Evolutionary conservation across 2,329 filamentous ascomycete genomes (phyloP).

Genomic region (Colletotrichum sojae): DNA sequence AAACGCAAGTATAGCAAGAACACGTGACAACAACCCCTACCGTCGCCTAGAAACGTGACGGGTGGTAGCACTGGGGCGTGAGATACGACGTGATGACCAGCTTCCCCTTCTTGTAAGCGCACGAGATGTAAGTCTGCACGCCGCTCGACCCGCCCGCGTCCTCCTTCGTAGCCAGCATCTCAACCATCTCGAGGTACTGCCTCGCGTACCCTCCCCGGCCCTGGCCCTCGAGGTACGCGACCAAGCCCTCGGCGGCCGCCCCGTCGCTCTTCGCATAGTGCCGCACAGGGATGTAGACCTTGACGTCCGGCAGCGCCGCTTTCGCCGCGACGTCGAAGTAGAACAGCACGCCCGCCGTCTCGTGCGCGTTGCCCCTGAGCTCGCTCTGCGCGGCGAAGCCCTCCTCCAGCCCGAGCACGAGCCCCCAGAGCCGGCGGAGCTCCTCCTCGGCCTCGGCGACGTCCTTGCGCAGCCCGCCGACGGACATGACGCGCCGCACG

Average conservation of each 20-base stretch:
- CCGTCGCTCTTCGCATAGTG: conserved; percentile 48
- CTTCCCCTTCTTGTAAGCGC: conserved; percentile 7
- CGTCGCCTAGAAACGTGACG: not conserved
- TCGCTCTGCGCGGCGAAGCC: conserved; percentile 19
- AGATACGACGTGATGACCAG: conserved; percentile 18
- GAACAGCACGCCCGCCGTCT: conserved; percentile 52
- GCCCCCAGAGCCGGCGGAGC: conserved; percentile 42
- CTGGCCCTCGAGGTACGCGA: conserved; percentile 1
- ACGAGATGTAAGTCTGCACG: conserved; percentile 19
- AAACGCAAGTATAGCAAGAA: not conserved
- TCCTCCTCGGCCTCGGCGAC: conserved; percentile 32
- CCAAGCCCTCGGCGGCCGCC: not conserved
- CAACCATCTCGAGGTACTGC: not conserved
- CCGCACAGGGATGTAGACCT: conserved; percentile 52
- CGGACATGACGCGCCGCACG: conserved; percentile 44
- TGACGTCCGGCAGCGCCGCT: conserved; percentile 44
- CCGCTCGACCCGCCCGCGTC: not conserved
- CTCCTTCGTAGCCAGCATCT: not conserved
- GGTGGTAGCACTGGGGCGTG: conserved; percentile 11
- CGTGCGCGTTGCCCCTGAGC: conserved; percentile 43
- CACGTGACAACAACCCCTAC: not conserved
- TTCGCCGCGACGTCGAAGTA: conserved; percentile 47
- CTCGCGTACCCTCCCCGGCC: not conserved
- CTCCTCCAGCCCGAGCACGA: conserved; percentile 36
- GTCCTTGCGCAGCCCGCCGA: conserved; percentile 40